Evolutionary conservation across 208 protist species (phyloP).

Genomic region (Leishmania guyanensis): DNA sequence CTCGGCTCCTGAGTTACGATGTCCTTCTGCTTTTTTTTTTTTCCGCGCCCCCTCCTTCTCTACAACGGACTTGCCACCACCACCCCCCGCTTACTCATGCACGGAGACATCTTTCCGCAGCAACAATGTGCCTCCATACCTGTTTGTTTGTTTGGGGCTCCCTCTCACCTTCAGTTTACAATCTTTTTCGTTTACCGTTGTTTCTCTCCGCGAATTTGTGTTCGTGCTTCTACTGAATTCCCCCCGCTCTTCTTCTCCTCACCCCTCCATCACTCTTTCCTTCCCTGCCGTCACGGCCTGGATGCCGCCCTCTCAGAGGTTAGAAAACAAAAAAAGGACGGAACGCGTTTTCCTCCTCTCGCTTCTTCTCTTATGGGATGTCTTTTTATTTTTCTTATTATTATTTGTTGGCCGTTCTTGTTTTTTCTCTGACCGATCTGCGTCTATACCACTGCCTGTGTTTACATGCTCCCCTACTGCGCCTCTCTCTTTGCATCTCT

Average conservation of each 20-base stretch:
- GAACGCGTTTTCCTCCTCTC: background rate
- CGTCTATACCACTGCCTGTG: background rate
- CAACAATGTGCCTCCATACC: background rate
- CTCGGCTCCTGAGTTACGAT: background rate
- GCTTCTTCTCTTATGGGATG: background rate
- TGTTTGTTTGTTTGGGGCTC: background rate
- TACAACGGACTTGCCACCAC: background rate
- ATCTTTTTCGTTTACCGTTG: conserved; percentile 6
- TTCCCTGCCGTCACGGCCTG: background rate
- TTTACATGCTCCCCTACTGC: too few relatives aligned
- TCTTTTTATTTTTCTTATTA: background rate
- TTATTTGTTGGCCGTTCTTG: background rate
- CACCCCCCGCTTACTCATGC: background rate
- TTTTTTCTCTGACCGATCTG: background rate
- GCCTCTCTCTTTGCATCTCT: background rate
- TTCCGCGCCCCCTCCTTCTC: background rate
- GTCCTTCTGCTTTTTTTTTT: background rate
- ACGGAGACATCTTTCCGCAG: background rate
- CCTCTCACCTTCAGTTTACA: conserved; percentile 4
- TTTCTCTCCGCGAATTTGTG: background rate
- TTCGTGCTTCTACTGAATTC: conserved; percentile 1
- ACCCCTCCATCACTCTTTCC: background rate
- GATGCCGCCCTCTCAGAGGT: background rate
- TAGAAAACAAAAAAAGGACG: background rate
- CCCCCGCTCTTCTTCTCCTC: background rate